Evolutionary conservation across 164 flowering plant genomes (phyloP).

Genomic region (Nymphaea thermarum): DNA sequence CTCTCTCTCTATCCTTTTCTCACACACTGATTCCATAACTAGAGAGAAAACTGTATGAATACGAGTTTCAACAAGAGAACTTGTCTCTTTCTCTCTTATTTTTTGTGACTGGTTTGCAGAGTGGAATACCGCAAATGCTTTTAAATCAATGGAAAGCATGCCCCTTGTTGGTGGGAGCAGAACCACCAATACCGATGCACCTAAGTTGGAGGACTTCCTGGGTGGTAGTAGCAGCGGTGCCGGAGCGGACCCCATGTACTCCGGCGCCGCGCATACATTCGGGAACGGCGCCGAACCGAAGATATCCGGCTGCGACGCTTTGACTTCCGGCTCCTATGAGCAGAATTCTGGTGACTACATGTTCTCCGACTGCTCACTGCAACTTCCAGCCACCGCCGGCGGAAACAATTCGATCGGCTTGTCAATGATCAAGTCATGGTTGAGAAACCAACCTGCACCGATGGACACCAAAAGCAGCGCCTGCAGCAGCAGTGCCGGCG

Average conservation of each 20-base stretch:
- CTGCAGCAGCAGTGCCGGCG: conserved; percentile 7
- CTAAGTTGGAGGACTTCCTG: conserved; percentile 84
- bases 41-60: neutral
- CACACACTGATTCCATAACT: neutral
- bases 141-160: neutral
- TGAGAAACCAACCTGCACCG: conserved; percentile 58
- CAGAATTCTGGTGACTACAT: conserved; percentile 18
- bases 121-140: conserved; percentile 27
- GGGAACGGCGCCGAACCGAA: conserved; percentile 20
- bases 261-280: neutral
- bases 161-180: conserved; percentile 12
- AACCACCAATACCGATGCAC: conserved; percentile 28
- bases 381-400: conserved; percentile 15
- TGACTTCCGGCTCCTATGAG: conserved; percentile 6
- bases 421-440: conserved; percentile 89
- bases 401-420: conserved; percentile 37
- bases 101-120: conserved; percentile 24
- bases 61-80: neutral
- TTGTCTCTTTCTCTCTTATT: conserved; percentile 5
- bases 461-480: conserved; percentile 14
- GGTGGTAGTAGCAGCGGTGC: conserved; percentile 26
- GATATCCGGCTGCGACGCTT: conserved; percentile 10
- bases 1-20: neutral
- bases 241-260: neutral
- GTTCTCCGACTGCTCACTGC: conserved; percentile 25